Percentiles rank a stretch among this genome's conserved stretches.
Evolutionary conservation across 148 eudicot genomes (phyloP).

Genomic region (Salicornia ramosissima): DNA sequence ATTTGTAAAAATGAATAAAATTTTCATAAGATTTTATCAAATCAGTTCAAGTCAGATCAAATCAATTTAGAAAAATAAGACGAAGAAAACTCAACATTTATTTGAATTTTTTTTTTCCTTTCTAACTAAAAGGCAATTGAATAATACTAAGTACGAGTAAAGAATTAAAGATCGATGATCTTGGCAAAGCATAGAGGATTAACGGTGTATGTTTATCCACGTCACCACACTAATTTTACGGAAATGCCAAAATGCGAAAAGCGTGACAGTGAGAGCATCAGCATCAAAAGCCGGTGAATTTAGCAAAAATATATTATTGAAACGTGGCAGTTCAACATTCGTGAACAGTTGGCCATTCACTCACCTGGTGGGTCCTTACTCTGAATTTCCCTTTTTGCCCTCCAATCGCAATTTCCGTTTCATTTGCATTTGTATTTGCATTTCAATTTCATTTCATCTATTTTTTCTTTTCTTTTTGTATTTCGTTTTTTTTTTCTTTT

Average conservation of each 20-base stretch:
- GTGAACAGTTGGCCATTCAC: conserved; percentile 14
- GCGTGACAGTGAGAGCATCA: conserved; percentile 20
- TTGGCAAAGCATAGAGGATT: too few relatives aligned
- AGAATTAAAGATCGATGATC: too few relatives aligned
- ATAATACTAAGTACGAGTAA: too few relatives aligned
- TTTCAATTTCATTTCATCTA: conserved; percentile 25
- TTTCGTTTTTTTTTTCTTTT: too few relatives aligned
- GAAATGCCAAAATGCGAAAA: conserved; percentile 17
- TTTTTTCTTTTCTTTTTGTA: too few relatives aligned
- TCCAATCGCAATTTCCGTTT: conserved; percentile 36
- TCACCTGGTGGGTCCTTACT: conserved; percentile 18
- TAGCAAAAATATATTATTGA: not conserved
- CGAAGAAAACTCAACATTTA: too few relatives aligned
- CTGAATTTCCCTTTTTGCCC: not conserved
- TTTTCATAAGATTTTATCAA: too few relatives aligned
- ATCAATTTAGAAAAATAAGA: too few relatives aligned
- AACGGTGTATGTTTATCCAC: conserved; percentile 22
- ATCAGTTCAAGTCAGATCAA: too few relatives aligned
- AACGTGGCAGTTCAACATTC: conserved; percentile 23
- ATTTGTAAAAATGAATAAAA: too few relatives aligned
- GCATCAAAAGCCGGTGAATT: conserved; percentile 27
- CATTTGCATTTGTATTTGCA: not conserved
- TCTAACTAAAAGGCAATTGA: too few relatives aligned
- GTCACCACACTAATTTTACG: conserved; percentile 25
- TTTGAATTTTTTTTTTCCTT: too few relatives aligned